Evolutionary conservation across 2,329 filamentous ascomycete genomes (phyloP), one percentile per base, ranked within the genome.

Genomic region (Elsinoe perseae): DNA sequence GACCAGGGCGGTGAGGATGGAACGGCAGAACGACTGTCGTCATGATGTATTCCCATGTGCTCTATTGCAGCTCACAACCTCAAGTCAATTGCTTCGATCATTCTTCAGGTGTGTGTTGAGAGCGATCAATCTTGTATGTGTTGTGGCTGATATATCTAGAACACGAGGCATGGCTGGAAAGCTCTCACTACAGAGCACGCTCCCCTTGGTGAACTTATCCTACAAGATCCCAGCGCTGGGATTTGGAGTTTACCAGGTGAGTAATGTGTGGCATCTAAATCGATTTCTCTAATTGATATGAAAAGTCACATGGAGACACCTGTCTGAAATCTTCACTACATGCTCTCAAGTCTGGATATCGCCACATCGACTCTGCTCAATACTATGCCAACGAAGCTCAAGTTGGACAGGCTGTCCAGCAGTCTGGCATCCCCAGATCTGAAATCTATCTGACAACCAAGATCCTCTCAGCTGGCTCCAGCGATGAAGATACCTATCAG

Each of bases 401-500:
- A 64, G 84, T 89, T 46, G 83, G 85, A 2, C 72, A 79, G 53
- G 85, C 85, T 0, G 69, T 88, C n/a, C 72, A 72, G 21, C 66
- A 78, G 56, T 83, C 79, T 2, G 75, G 75, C 0, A 60, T 88
- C 4, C 70, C 75, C 4, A 78, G 83, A 28, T 70, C 75, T 14
- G 76, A 86, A 7, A 64, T 89, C 50, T 89, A 85, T 67, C 69
- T 89, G 36, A 89, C 86, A 0, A 85, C 83, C 57, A 90, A 90
- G 71, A 82, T 89, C 56, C 71, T 84, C 27, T 73, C 69, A 25
- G 73, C 79, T 4, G 75, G 72, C 1, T 75, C 75, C 3, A 78
- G 78, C 53, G 70, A 75, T 2, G 81, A 85, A 5, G 74, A 75
- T 21, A 82, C 79, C 5, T 86, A 87, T 65, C 65, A 79, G 58